phyloP scores from a whole-genome alignment of 441 rosid species.

The Raphanus hybrid region DNA sequence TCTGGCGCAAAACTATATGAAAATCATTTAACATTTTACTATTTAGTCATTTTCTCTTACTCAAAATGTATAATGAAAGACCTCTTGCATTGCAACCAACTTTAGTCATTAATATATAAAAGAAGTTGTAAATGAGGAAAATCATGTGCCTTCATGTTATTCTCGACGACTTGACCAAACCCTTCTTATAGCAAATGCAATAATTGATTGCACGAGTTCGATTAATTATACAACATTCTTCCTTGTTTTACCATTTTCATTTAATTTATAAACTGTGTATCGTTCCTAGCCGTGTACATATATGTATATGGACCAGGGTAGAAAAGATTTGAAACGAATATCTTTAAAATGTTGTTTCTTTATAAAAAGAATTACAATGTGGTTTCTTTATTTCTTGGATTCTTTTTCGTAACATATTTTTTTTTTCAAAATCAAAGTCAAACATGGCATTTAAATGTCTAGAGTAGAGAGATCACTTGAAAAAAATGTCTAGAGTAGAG shows the following conservation, averaged over 20 bases:
- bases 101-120: slow-evolving; percentile 8
- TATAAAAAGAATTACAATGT: background rate
- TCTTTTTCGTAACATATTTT: background rate
- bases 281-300: background rate
- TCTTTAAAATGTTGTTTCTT: background rate
- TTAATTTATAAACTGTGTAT: background rate
- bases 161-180: slow-evolving; percentile 13
- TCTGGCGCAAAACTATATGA: slow-evolving; percentile 1
- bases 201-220: slow-evolving; percentile 6
- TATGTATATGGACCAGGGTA: background rate
- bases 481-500: too few species aligned
- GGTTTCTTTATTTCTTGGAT: background rate
- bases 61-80: slow-evolving; percentile 15
- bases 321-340: background rate
- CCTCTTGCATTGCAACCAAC: slow-evolving; percentile 24
- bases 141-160: slow-evolving; percentile 17
- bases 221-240: background rate
- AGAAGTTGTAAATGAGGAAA: slow-evolving; percentile 12
- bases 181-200: background rate
- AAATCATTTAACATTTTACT: background rate
- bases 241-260: background rate
- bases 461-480: background rate
- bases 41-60: slow-evolving; percentile 14
- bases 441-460: background rate
- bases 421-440: background rate